Percentiles rank a stretch among this genome's conserved stretches.
Evolutionary conservation across 108 stramenopile genomes (phyloP).

Genomic region (Aureococcus anophagefferens): DNA sequence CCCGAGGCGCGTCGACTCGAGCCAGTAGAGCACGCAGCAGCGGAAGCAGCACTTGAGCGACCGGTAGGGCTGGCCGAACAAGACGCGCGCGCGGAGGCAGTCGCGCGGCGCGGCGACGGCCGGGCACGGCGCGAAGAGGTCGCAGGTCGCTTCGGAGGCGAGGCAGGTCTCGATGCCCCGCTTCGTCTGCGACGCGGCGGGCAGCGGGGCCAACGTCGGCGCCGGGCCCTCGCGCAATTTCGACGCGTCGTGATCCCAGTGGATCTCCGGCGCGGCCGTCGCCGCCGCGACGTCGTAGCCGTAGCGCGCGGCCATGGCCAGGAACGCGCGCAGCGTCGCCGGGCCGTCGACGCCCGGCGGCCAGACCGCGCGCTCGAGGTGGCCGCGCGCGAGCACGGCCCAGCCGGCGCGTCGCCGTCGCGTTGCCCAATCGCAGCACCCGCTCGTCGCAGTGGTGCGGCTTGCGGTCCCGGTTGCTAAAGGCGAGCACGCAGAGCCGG

Average conservation of each 20-base stretch:
- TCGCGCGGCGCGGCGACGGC: background rate
- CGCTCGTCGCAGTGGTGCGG: background rate
- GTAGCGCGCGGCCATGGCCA: background rate
- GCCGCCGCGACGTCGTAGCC: background rate
- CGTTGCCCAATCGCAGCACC: background rate
- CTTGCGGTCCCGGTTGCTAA: background rate
- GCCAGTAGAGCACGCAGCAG: background rate
- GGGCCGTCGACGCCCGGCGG: background rate
- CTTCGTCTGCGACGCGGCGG: background rate
- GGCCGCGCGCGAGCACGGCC: background rate
- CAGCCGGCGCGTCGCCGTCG: background rate
- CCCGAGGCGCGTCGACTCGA: background rate
- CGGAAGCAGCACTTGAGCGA: background rate
- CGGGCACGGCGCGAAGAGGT: background rate
- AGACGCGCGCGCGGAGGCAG: background rate
- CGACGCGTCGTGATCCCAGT: background rate
- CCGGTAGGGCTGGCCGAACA: background rate
- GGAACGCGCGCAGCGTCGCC: background rate
- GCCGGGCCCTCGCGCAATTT: background rate
- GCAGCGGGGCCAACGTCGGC: background rate
- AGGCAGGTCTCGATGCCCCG: background rate
- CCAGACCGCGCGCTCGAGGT: background rate
- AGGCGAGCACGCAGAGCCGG: background rate
- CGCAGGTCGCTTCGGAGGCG: background rate
- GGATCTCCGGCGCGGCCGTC: background rate